Evolutionary conservation across 2,329 filamentous ascomycete species (phyloP).

Genomic region (Pyricularia grisea): DNA sequence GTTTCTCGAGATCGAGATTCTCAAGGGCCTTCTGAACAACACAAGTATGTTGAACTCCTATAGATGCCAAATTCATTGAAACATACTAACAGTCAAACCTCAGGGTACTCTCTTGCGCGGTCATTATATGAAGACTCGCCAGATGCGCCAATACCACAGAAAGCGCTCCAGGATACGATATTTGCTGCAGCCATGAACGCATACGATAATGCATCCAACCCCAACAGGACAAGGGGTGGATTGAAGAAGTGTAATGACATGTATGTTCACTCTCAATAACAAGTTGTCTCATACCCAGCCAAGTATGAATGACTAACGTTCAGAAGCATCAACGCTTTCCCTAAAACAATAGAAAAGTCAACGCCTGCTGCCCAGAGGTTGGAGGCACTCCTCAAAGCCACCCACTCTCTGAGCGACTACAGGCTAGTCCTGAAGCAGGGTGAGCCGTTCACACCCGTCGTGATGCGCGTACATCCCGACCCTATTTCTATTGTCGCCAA

Average conservation of each 20-base stretch:
- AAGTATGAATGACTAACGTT: neutral
- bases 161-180: constrained; percentile 49
- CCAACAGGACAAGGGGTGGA: constrained; percentile 65
- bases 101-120: constrained; percentile 53
- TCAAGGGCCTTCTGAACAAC: constrained; percentile 57
- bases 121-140: constrained; percentile 49
- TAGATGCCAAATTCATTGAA: neutral
- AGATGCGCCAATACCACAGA: constrained; percentile 36
- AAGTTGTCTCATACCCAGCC: too few relatives aligned
- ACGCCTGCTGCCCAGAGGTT: constrained; percentile 42
- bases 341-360: constrained; percentile 42
- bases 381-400: constrained; percentile 59
- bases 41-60: constrained; percentile 32
- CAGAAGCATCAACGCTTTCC: constrained; percentile 53
- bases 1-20: constrained; percentile 59
- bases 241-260: constrained; percentile 71
- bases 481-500: constrained; percentile 64
- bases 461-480: constrained; percentile 67
- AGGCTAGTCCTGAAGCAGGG: constrained; percentile 70
- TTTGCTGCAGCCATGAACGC: constrained; percentile 55
- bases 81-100: constrained; percentile 11
- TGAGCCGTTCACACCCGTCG: constrained; percentile 70
- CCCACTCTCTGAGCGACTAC: constrained; percentile 67
- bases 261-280: constrained; percentile 30
- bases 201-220: constrained; percentile 77